Base-by-base conservation (phyloP, 306 rosid genomes). In the Gynostemma pentaphyllum region DNA sequence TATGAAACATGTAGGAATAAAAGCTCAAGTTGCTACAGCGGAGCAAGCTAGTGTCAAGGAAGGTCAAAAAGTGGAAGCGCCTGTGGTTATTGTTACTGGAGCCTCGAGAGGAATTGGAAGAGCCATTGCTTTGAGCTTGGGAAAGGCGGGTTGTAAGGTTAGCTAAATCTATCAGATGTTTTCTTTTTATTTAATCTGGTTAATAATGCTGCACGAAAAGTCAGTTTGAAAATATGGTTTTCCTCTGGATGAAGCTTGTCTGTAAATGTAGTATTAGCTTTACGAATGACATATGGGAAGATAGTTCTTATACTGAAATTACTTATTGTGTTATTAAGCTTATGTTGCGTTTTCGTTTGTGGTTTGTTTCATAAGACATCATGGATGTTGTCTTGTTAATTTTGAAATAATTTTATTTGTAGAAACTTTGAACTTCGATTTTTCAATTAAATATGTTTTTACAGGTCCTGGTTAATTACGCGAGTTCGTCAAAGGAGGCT, bases 111-210 rank as follows among this genome's bases (percentile, higher is more conserved):
- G 95, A 10, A 87, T 90, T 59, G 97, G 97, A 47, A 81, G 74
- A 70, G 94, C 97, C 15, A 85, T 82, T 76, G 96, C 97, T 3
- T 67, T 85, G 72, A 48, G 87, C 26, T 77, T 90, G 72, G 97
- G 97, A 9, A 85, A 85, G 81, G 91, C 91, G 48, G 96, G 97
- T 75, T 90, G 97, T 69, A 90, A 85, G 97, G 97, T 90, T 71
- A 70, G 86, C 68, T 41, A 46, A 63, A 37, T 16, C 23, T 32
- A 47, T 47, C 53, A 18, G 26, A n/a, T n/a, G n/a, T n/a, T n/a
- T n/a, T n/a, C n/a, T n/a, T n/a, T n/a, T n/a, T n/a, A n/a, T n/a
- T n/a, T n/a, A n/a, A n/a, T 59, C 19, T 37, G 30, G 13, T 37
- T 37, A 2, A 21, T 10, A 10, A 11, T 37, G 45, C 12, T 37